These are phyloP conservation scores for Moniliophthora roreri DNA, from an alignment of 1,284 basidiomycete species.

Conservation along the genomic window DNA sequence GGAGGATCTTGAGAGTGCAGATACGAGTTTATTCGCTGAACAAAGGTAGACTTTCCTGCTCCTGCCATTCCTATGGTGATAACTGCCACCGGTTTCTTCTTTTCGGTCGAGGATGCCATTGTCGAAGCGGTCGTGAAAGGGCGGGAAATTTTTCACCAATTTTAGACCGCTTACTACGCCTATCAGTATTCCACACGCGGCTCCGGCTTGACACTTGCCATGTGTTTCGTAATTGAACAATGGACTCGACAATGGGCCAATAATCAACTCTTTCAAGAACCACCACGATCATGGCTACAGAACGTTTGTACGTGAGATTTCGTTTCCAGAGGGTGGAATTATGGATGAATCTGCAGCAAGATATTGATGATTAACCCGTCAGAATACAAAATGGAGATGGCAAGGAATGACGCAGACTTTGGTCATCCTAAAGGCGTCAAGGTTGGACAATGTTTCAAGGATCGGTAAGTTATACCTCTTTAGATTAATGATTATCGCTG, in stretches of 20 bases:
- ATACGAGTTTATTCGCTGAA: conserved; percentile 90
- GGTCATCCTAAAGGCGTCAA: background rate
- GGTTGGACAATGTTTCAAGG: background rate
- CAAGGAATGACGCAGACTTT: no score
- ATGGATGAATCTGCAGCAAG: background rate
- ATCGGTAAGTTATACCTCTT: background rate
- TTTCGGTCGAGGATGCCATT: conserved; percentile 1
- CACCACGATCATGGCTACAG: conserved; percentile 10
- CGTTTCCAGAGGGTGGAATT: background rate
- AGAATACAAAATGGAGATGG: no score
- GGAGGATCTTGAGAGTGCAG: conserved; percentile 63
- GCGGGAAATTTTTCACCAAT: no score
- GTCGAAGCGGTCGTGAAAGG: background rate
- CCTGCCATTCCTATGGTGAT: conserved; percentile 95
- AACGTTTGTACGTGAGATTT: conserved; percentile 9
- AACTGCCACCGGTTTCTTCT: conserved; percentile 70
- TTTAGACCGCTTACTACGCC: no score
- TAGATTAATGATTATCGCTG: background rate
- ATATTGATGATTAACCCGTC: background rate
- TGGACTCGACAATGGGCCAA: no score
- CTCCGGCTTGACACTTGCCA: no score
- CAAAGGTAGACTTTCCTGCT: conserved; percentile 96
- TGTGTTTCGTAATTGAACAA: no score
- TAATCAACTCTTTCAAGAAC: background rate
- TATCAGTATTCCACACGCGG: no score